Evolutionary conservation across 2,329 filamentous ascomycete genomes (phyloP), one percentile per base, ranked within the genome.

Genomic region (Nemania sp.): DNA sequence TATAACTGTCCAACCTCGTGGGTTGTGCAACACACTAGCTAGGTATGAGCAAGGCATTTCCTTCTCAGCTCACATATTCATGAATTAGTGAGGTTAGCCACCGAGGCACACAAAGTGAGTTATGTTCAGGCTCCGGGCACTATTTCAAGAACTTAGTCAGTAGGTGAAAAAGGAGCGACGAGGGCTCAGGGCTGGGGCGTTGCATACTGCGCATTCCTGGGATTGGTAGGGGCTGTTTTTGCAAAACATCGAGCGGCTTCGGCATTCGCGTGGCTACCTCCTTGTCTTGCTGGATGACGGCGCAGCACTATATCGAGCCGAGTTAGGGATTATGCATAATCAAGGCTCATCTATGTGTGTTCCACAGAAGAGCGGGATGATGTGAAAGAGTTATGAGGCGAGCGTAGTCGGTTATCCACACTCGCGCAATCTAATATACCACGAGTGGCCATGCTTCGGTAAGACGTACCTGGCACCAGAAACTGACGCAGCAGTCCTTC

Each of bases 221-320:
- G 6, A 45, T 49, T 7, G 54, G 45, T 5, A 57, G 34, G 18
- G 63, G 63, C 21, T 65, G 63, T 4, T 55, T n/a, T 11, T 35
- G 59, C 18, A 65, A 18, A 10, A 65, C 50, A 18, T 52, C 52
- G 10, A 53, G 69, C 45, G 67, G 70, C 57, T 67, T 67, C 34
- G 60, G 61, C 34, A 68, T 68, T 21, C 73, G 72, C 4, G 47
- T 50, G 57, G 70, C 68, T 47, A 81, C 78, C 68, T 87, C 84
- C 65, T 84, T 83, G 59, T 86, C 83, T 57, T 86, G 79, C 75
- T 87, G 85, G 64, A 86, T 77, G 59, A 86, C 72, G 5, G 78
- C 76, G 68, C 84, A 87, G 77, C 83, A 86, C 37, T 62, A 29
- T 15, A 40, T 43, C 25, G 29, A 39, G 7, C 6, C 43, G 32